phyloP scores from a whole-genome alignment of 352 stramenopile genomes.

The Aphanomyces astaci region DNA sequence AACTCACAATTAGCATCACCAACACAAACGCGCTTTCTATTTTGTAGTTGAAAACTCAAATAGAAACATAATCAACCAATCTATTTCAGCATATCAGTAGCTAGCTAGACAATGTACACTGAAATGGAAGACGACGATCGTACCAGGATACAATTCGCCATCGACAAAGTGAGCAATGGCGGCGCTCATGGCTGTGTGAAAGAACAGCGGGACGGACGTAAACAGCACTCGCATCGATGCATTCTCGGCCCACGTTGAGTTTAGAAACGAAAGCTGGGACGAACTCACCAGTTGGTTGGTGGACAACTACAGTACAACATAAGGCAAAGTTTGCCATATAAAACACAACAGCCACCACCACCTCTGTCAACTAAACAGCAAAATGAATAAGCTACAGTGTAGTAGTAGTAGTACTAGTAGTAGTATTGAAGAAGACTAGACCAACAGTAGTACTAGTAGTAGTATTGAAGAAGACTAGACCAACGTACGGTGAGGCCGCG shows the following conservation, averaged over 20 bases:
- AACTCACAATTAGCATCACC: slow-evolving; percentile 19
- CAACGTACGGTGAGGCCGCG: slow-evolving; percentile 35
- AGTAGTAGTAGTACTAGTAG: too few relatives aligned
- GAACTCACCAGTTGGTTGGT: slow-evolving; percentile 30
- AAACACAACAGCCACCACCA: too few relatives aligned
- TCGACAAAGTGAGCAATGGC: slow-evolving; percentile 46
- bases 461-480: too few relatives aligned
- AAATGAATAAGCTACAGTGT: too few relatives aligned
- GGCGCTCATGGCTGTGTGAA: slow-evolving; percentile 46
- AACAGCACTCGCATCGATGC: slow-evolving; percentile 37
- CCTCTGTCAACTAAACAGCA: too few relatives aligned
- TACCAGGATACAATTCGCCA: slow-evolving; percentile 54
- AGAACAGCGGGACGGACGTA: slow-evolving; percentile 53
- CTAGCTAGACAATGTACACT: too few relatives aligned
- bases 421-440: too few relatives aligned
- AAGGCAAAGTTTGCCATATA: not conserved
- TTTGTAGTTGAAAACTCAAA: too few relatives aligned
- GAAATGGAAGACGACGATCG: not conserved
- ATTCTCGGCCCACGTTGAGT: slow-evolving; percentile 22
- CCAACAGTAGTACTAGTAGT: too few relatives aligned
- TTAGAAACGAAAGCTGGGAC: slow-evolving; percentile 26
- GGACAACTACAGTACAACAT: not conserved
- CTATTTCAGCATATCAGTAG: too few relatives aligned
- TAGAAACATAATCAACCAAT: too few relatives aligned
- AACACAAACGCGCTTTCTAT: too few relatives aligned